Evolutionary conservation across 192 early-diverging fungal species (phyloP), one percentile per base, ranked within the genome.

Genomic region (Coemansia sp.): DNA sequence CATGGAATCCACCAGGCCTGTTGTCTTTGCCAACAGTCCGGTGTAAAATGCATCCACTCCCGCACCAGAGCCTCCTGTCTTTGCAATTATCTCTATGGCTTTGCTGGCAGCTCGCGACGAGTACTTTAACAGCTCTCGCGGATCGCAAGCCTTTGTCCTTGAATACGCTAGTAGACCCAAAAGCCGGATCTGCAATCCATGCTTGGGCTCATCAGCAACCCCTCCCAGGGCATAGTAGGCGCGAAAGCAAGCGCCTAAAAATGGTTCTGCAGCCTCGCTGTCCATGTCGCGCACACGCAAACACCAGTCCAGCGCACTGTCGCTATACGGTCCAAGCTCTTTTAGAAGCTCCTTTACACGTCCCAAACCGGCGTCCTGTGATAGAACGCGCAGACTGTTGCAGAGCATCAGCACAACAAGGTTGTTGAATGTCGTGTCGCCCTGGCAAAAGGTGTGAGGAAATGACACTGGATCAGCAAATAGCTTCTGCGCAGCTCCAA

Each of bases 241-340:
- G 17, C 69, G 61, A 25, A 72, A 72, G 20, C 69, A 72, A 19
- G 38, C 62, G 1, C 44, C 29, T 33, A 65, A 33, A 28, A 65
- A 53, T 15, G 62, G 53, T 24, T 65, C 62, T 0, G 53, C 40
- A 3, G 62, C 24, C 1, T 60, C 54, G 18, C 42, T 28, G 30
- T 64, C 68, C 27, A 60, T 34, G 5, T 55, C 57, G 7, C 32
- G 68, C 22, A 60, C 34, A 0, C 61, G 62, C 45, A 65, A 9
- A 41, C 62, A 58, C 69, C 69, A 72, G 5, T 72, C 69, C 15
- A 72, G 45, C 0, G 57, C 69, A 34, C 62, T 60, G 20, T 65
- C 14, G 4, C n/a, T 8, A 2, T 45, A 52, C 24, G 11, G 11
- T 7, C 46, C 42, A 29, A 72, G 40, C 5, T 4, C 33, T 9